Conservation (phyloP, 768 basidiomycete genomes). For the Sistotremastrum niveocremeum region DNA sequence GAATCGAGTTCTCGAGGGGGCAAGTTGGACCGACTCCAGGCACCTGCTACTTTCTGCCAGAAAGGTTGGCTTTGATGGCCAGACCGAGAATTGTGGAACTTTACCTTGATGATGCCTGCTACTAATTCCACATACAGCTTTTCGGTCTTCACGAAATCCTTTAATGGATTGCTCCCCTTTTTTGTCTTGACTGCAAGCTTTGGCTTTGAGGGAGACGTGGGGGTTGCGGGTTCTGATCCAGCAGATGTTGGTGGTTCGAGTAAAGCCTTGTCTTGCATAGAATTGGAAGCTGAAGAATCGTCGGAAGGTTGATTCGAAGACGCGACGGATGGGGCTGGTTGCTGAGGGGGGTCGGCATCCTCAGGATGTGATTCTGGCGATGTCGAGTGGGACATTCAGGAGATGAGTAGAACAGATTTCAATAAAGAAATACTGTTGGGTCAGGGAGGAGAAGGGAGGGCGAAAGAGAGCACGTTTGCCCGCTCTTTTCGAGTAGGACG, state of each 20-base stretch:
- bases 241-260: not conserved
- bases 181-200: constrained; percentile 18
- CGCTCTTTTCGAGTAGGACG: no score
- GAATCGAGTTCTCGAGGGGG: constrained; percentile 83
- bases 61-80: constrained; percentile 1
- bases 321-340: no score
- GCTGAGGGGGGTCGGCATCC: no score
- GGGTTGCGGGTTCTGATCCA: not conserved
- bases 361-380: no score
- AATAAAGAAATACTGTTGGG: constrained; percentile 17
- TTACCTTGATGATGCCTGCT: constrained; percentile 78
- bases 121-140: constrained; percentile 83
- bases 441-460: constrained; percentile 15
- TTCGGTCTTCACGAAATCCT: constrained; percentile 90
- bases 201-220: not conserved
- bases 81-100: constrained; percentile 18
- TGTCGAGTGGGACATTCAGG: no score
- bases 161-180: constrained; percentile 68
- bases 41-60: constrained; percentile 83
- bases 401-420: not conserved
- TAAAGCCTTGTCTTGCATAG: not conserved
- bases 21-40: constrained; percentile 92
- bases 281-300: not conserved
- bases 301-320: no score
- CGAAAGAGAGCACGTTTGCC: constrained; percentile 6